Base-by-base conservation (phyloP, 2,329 filamentous ascomycete genomes). In the Penicillium sp. region DNA sequence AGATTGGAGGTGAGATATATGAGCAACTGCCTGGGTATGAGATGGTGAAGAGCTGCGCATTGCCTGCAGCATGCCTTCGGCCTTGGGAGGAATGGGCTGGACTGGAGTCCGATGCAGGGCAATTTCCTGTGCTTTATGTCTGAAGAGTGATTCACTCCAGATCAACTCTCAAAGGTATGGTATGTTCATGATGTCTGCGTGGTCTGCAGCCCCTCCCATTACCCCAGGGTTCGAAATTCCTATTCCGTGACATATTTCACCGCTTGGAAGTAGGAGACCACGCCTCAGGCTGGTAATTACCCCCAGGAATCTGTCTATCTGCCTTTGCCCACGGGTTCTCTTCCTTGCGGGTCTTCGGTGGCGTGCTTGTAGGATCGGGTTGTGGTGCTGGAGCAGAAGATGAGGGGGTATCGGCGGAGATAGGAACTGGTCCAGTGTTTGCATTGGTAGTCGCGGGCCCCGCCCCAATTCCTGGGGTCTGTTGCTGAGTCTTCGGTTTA, bases 221-320 rank as follows among this genome's bases (percentile, higher is more conserved):
- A 40, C 18, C n/a, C 22, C 37, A 40, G 8, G 5, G 9, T 9
- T 18, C 33, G 11, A 40, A 22, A 40, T 40, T 40, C 4, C 12
- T 12, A 22, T 40, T 22, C 0, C 22, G 8, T 20, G 37, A 9
- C 37, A 20, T 18, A 11, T 42, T 33, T 57, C 59, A 66, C 63
- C 74, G 77, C 27, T 69, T 68, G n/a, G 76, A 62, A 2, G 72
- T 71, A 4, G 84, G 84, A 5, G 70, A 75, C 87, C 87, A 90
- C 3, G 84, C 75, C 46, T 82, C 68, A 0, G 88, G 88, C 70
- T 89, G 85, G 85, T 86, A 89, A n/a, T 74, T 77, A 68, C 89
- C 85, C 51, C 85, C 79, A 0, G 85, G 83, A 0, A 78, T 56
- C 2, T 53, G 80, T n/a, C 75, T 76, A n/a, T 71, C 77, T 1